phyloP scores from a whole-genome alignment of 768 basidiomycete genomes.

The Phylloporus sp. region DNA sequence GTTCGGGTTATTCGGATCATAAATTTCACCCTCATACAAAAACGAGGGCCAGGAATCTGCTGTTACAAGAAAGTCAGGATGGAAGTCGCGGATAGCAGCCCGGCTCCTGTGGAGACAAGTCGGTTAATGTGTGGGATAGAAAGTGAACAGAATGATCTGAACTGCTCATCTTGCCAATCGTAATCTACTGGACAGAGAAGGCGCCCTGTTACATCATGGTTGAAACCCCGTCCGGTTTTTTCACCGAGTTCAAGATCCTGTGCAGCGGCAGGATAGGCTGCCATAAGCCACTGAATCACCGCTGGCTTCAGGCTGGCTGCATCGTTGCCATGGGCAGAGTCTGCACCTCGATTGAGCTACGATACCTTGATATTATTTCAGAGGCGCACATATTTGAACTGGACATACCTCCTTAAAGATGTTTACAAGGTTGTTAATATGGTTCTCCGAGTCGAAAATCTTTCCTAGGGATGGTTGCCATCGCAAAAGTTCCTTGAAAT shows the following conservation, averaged over 20 bases:
- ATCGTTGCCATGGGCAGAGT: slow-evolving; percentile 6
- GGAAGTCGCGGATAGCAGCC: background rate
- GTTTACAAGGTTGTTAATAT: background rate
- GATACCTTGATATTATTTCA: too few relatives aligned
- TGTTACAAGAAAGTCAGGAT: background rate
- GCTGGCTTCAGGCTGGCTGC: slow-evolving; percentile 1
- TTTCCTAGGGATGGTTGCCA: background rate
- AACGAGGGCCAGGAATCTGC: background rate
- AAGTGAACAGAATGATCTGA: too few relatives aligned
- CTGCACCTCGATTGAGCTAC: slow-evolving; percentile 4
- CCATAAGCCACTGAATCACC: background rate
- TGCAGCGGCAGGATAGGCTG: background rate
- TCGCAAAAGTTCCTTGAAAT: background rate
- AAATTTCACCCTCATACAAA: background rate
- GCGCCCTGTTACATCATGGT: slow-evolving; percentile 4
- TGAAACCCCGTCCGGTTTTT: background rate
- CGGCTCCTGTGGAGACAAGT: too few relatives aligned
- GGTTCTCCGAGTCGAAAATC: background rate
- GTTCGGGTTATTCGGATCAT: background rate
- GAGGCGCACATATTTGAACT: too few relatives aligned
- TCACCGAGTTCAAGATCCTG: background rate
- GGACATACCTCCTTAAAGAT: background rate
- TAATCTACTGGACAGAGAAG: slow-evolving; percentile 12
- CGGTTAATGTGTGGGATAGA: too few relatives aligned
- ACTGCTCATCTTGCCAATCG: background rate